Percentiles rank a stretch among this genome's conserved stretches.
These are phyloP conservation scores for Galerina sulciceps DNA, from an alignment of 768 basidiomycete genomes.

Conservation along the genomic window DNA sequence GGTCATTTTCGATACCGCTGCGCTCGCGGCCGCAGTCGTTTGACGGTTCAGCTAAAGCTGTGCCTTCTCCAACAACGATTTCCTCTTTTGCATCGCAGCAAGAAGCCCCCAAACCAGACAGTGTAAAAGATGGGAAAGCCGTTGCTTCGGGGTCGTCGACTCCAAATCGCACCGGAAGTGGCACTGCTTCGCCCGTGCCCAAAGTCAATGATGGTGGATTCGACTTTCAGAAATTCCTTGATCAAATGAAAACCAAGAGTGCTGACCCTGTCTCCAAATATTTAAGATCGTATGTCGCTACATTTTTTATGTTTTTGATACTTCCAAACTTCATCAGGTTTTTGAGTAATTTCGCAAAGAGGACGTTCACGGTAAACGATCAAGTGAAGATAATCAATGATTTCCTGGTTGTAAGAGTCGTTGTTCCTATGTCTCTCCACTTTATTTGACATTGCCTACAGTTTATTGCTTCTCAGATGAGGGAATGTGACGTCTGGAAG, in stretches of 20 bases:
- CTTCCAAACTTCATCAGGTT: constrained; percentile 58
- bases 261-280: constrained; percentile 96
- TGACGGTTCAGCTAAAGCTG: constrained; percentile 56
- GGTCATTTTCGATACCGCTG: constrained; percentile 56
- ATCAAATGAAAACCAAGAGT: constrained; percentile 87
- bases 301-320: background rate
- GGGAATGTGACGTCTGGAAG: constrained; percentile 82
- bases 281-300: constrained; percentile 78
- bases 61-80: constrained; percentile 59
- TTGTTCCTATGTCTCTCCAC: constrained; percentile 9
- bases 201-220: constrained; percentile 57
- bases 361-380: constrained; percentile 89
- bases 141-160: constrained; percentile 27
- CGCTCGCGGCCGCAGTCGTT: constrained; percentile 62
- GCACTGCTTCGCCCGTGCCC: constrained; percentile 32
- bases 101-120: constrained; percentile 22
- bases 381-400: constrained; percentile 96
- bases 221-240: constrained; percentile 94
- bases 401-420: constrained; percentile 73
- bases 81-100: constrained; percentile 61
- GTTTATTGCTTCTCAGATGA: constrained; percentile 93
- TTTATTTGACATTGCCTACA: constrained; percentile 30
- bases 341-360: constrained; percentile 89
- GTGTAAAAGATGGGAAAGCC: constrained; percentile 20
- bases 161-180: constrained; percentile 27